Evolutionary conservation across 345 rosid species (phyloP).

Genomic region (thale cress (Arabidopsis thaliana)): DNA sequence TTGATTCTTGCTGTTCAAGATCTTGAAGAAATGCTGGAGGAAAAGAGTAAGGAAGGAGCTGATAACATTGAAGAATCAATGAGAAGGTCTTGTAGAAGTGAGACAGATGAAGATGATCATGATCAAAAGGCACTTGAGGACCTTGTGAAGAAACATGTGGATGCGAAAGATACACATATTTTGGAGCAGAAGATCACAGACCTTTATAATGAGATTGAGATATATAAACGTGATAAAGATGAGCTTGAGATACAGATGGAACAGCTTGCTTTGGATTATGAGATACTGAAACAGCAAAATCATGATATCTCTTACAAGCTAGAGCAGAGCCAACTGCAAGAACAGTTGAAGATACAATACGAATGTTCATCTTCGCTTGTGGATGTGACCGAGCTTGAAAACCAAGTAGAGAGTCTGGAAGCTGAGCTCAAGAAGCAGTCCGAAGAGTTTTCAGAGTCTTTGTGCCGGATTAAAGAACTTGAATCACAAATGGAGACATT

Average conservation of each 20-base stretch:
- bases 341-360: slow-evolving; percentile 75
- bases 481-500: slow-evolving; percentile 54
- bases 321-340: slow-evolving; percentile 89
- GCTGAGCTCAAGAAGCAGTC: slow-evolving; percentile 55
- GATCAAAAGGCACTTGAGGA: slow-evolving; percentile 90
- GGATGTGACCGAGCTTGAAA: slow-evolving; percentile 58
- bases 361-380: slow-evolving; percentile 63
- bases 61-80: slow-evolving; percentile 44
- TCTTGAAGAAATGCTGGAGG: slow-evolving; percentile 77
- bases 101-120: slow-evolving; percentile 76
- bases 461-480: slow-evolving; percentile 57
- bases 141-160: slow-evolving; percentile 70
- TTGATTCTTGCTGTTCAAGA: slow-evolving; percentile 89
- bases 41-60: slow-evolving; percentile 54
- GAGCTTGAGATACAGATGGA: slow-evolving; percentile 93
- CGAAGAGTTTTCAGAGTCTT: slow-evolving; percentile 54
- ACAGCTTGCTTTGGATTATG: slow-evolving; percentile 95
- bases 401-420: slow-evolving; percentile 56
- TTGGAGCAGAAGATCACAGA: slow-evolving; percentile 77
- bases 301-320: slow-evolving; percentile 69
- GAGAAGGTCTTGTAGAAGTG: slow-evolving; percentile 44
- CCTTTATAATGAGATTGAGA: slow-evolving; percentile 75
- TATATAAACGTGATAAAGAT: slow-evolving; percentile 76
- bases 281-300: slow-evolving; percentile 91
- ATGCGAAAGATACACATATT: slow-evolving; percentile 54